Base-by-base conservation (phyloP, 345 rosid genomes). In the Brassica juncea region DNA sequence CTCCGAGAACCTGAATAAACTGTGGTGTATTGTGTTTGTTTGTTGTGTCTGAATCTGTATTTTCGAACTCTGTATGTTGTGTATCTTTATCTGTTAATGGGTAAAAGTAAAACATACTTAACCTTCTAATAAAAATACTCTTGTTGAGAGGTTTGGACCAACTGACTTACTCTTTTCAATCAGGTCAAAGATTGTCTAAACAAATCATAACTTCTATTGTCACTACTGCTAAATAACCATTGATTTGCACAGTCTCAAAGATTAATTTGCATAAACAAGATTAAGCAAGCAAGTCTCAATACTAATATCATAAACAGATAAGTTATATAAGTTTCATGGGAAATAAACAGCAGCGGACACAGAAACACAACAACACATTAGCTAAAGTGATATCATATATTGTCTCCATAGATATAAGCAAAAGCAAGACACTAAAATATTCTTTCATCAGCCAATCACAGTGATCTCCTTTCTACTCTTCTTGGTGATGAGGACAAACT, bases 401-500 rank as follows among this genome's bases (percentile, higher is more conserved):
- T 10, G 68, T 58, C 68, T 68, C 7, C 74, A 42, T 14, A 62
- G 19, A 14, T 5, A 12, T 62, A 30, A 5, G 8, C 1, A 15
- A 35, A 37, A 57, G 68, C 74, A 61, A 32, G 63, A 77, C 37
- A 49, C 55, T 61, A 32, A 8, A 35, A 25, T 16, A 54, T 66
- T 47, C 55, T 8, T 70, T 35, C 34, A 27, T 70, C 70, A 49
- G 4, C 27, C 66, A 0, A 70, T 21, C 55, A n/a, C 37, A 61
- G 55, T 37, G 21, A 42, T 21, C 39, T 72, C 35, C 28, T 59
- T 23, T 14, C 25, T 47, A 28, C 15, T 1, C 34, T 79, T 73
- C 63, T 72, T 73, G 60, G 66, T 16, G 60, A 37, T 2, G 42
- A 80, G 82, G 9, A 68, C 7, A 62, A 80, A 62, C 61, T 74